Conservation (phyloP, 805 yeast species). For the Candida morakotiae region DNA sequence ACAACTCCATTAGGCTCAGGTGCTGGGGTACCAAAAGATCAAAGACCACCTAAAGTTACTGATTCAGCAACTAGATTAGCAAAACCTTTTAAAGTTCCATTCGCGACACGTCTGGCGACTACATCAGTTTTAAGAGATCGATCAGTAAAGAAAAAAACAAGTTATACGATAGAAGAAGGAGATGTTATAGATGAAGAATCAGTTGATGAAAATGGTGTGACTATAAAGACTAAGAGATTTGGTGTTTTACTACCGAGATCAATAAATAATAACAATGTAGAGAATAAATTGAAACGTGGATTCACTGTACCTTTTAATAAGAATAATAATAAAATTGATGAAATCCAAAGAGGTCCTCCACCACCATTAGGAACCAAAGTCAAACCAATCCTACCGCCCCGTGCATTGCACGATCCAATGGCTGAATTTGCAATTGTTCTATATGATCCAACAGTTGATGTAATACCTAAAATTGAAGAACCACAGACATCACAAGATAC, state of each 20-base stretch:
- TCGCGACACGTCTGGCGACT: constrained; percentile 21
- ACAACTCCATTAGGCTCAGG: constrained; percentile 61
- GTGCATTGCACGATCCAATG: constrained; percentile 92
- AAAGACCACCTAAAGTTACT: constrained; percentile 49
- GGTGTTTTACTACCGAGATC: constrained; percentile 64
- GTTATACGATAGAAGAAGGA: constrained; percentile 26
- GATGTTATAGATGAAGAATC: constrained; percentile 16
- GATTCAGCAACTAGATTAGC: constrained; percentile 52
- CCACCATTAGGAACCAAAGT: constrained; percentile 83
- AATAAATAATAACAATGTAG: constrained; percentile 35
- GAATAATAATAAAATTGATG: constrained; percentile 26
- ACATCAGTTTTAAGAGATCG: constrained; percentile 14
- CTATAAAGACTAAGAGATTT: constrained; percentile 26
- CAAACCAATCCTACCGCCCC: constrained; percentile 67
- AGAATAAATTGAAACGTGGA: constrained; percentile 35
- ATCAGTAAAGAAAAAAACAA: constrained; percentile 26
- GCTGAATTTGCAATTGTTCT: constrained; percentile 91
- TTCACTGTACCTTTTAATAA: constrained; percentile 61
- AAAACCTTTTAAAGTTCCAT: constrained; percentile 69
- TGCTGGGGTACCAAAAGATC: constrained; percentile 57
- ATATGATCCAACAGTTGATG: constrained; percentile 92
- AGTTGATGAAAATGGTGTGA: constrained; percentile 32
- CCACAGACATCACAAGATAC: constrained; percentile 12
- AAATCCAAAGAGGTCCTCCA: constrained; percentile 46
- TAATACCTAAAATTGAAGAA: constrained; percentile 25